Evolutionary conservation across 2,329 filamentous ascomycete genomes (phyloP).

Genomic region (Acrocalymma vagum): DNA sequence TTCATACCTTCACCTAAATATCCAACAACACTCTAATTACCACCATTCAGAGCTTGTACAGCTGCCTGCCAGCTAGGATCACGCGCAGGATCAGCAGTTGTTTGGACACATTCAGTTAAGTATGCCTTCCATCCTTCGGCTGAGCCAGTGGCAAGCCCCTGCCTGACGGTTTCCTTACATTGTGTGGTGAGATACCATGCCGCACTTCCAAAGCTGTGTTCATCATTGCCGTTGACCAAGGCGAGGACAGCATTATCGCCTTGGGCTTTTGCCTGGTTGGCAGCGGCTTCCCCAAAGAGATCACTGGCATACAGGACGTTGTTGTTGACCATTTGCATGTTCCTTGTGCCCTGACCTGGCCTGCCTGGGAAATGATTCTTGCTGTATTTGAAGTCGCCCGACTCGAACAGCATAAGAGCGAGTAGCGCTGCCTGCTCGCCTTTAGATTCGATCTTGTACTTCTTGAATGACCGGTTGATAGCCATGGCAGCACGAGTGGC

Average conservation of each 20-base stretch:
- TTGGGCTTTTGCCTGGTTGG: slow-evolving; percentile 35
- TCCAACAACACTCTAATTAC: neutral
- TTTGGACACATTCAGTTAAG: slow-evolving; percentile 63
- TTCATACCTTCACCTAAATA: too few relatives aligned
- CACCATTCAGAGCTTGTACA: slow-evolving; percentile 28
- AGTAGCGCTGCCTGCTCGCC: slow-evolving; percentile 75
- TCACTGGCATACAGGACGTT: slow-evolving; percentile 65
- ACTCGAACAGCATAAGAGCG: slow-evolving; percentile 76
- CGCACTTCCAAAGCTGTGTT: slow-evolving; percentile 64
- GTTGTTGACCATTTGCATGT: slow-evolving; percentile 68
- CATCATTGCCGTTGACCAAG: slow-evolving; percentile 56
- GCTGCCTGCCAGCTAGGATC: slow-evolving; percentile 61
- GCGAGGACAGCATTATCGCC: slow-evolving; percentile 57
- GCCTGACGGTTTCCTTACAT: slow-evolving; percentile 57
- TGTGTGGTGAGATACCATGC: slow-evolving; percentile 69
- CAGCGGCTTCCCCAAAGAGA: slow-evolving; percentile 48
- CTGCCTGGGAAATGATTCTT: slow-evolving; percentile 67
- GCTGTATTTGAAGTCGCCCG: slow-evolving; percentile 74
- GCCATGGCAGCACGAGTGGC: slow-evolving; percentile 67
- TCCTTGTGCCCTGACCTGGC: slow-evolving; percentile 75
- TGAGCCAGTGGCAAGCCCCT: slow-evolving; percentile 56
- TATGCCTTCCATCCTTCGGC: slow-evolving; percentile 62
- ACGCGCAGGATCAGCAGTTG: slow-evolving; percentile 56
- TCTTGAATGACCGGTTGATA: slow-evolving; percentile 64
- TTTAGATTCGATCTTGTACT: slow-evolving; percentile 63